Percentiles rank a stretch among this genome's conserved stretches.
Evolutionary conservation across 75 land plant genomes (phyloP).

Genomic region (Pinus tabuliformis): DNA sequence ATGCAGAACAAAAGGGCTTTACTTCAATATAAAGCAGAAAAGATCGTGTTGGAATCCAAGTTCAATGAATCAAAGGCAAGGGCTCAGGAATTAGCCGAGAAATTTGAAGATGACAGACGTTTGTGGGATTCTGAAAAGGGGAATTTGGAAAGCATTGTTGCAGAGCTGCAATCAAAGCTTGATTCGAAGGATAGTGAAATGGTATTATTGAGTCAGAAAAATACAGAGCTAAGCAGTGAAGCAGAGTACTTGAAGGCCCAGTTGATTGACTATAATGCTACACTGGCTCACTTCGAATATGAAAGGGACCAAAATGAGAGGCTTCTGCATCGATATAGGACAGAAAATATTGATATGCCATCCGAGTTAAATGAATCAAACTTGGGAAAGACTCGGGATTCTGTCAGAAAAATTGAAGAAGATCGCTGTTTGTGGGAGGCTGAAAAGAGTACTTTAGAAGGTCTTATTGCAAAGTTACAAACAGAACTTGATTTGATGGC

Average conservation of each 20-base stretch:
- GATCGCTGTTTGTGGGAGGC: not conserved
- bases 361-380: not conserved
- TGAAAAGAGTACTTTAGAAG: not conserved
- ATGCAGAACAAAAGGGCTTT: too few relatives aligned
- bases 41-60: not conserved
- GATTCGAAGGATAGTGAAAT: not conserved
- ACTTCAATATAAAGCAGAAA: not conserved
- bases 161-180: not conserved
- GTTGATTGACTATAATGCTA: not conserved
- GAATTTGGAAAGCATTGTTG: not conserved
- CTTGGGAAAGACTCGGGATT: not conserved
- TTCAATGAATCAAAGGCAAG: not conserved
- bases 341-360: not conserved
- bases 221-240: not conserved
- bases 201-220: not conserved
- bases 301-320: not conserved
- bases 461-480: not conserved
- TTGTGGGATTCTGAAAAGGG: not conserved
- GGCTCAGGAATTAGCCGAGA: not conserved
- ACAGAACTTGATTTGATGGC: not conserved
- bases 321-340: not conserved
- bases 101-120: not conserved
- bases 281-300: not conserved
- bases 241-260: not conserved
- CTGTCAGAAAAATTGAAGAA: not conserved